Percentiles rank a stretch among this genome's conserved stretches.
phyloP scores from a whole-genome alignment of 495 filamentous ascomycete genomes.

The Saxophila tyrrhenica region DNA sequence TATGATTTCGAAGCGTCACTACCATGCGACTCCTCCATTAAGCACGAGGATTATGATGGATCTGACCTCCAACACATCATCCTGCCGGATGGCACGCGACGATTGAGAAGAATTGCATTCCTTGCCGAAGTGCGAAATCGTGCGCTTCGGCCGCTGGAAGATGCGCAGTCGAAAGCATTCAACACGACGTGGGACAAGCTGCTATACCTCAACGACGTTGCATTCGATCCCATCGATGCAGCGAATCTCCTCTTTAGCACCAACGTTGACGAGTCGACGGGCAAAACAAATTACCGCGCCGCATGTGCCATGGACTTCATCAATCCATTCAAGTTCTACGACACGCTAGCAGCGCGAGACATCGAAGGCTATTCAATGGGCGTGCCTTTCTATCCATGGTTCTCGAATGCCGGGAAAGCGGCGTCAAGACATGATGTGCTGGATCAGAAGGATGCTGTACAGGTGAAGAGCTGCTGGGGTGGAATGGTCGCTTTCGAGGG shows the following conservation, averaged over 20 bases:
- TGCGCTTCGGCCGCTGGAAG: slow-evolving; percentile 53
- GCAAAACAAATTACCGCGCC: slow-evolving; percentile 57
- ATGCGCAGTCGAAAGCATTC: slow-evolving; percentile 26
- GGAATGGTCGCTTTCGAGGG: slow-evolving; percentile 74
- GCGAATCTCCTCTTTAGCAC: slow-evolving; percentile 67
- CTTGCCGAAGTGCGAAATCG: slow-evolving; percentile 69
- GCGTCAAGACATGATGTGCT: slow-evolving; percentile 51
- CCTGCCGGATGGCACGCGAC: slow-evolving; percentile 48
- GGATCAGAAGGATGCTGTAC: slow-evolving; percentile 52
- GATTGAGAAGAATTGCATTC: slow-evolving; percentile 61
- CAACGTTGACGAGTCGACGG: slow-evolving; percentile 41
- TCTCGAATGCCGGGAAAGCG: slow-evolving; percentile 45
- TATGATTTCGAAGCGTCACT: slow-evolving; percentile 30
- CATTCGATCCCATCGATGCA: slow-evolving; percentile 59
- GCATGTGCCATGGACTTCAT: slow-evolving; percentile 71
- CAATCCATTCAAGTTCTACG: slow-evolving; percentile 69
- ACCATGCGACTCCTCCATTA: slow-evolving; percentile 40
- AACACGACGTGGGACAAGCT: slow-evolving; percentile 48
- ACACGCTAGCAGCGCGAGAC: slow-evolving; percentile 69
- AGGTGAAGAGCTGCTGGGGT: slow-evolving; percentile 69
- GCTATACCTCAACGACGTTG: slow-evolving; percentile 66
- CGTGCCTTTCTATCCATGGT: slow-evolving; percentile 66
- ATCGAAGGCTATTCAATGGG: slow-evolving; percentile 59
- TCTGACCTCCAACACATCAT: slow-evolving; percentile 43
- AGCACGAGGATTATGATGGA: slow-evolving; percentile 42